Percentiles rank a stretch among this genome's conserved stretches.
Conservation (phyloP, 768 basidiomycete species). For the Lentinula edodes region DNA sequence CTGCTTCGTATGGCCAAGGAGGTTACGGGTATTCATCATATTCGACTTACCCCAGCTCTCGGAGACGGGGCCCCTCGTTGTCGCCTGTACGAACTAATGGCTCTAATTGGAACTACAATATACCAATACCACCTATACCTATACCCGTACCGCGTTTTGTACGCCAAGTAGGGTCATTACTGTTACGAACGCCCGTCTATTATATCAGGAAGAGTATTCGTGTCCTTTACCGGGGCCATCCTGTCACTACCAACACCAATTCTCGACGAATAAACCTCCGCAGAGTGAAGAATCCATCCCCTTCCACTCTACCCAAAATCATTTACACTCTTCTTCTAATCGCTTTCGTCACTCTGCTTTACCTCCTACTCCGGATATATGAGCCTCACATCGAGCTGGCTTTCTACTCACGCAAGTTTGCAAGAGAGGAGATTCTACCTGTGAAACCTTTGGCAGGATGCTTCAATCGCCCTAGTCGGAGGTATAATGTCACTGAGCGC, state of each 20-base stretch:
- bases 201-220: background rate
- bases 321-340: conserved; percentile 33
- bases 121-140: background rate
- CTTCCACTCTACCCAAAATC: background rate
- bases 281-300: background rate
- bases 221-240: background rate
- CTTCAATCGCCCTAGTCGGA: conserved; percentile 60
- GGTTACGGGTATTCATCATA: conserved; percentile 2
- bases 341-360: conserved; percentile 25
- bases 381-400: conserved; percentile 85
- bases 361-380: conserved; percentile 35
- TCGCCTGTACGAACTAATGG: background rate
- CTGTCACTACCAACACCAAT: background rate
- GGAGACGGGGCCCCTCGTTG: background rate
- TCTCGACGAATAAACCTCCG: conserved; percentile 3
- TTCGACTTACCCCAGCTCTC: background rate
- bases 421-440: conserved; percentile 63
- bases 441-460: conserved; percentile 67
- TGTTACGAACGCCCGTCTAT: background rate
- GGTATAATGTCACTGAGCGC: conserved; percentile 62
- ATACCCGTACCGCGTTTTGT: background rate
- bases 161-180: background rate
- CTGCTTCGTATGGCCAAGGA: background rate
- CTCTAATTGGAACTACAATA: background rate
- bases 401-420: conserved; percentile 74